Evolutionary conservation across 1,139 yeast genomes (phyloP), one percentile per base, ranked within the genome.

Genomic region (Hyphopichia burtonii): DNA sequence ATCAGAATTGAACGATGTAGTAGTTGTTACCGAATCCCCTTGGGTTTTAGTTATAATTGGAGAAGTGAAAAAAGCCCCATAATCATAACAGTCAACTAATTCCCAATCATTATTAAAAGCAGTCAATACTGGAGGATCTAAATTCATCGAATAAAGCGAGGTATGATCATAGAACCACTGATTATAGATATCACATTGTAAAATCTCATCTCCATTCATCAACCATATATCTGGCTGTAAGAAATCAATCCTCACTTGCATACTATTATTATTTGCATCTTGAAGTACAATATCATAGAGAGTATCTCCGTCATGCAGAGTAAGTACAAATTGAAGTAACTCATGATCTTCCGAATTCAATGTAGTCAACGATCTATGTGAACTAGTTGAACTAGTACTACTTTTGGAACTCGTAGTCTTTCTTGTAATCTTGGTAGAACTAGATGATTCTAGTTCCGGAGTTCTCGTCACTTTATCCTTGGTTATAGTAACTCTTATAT

Each of bases 171-270:
- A 3, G 46, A 31, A 2, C 65, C 66, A 65, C 1, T 15, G 22
- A 35, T 48, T 43, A 8, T 63, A 38, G 15, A 53, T 48, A 6
- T 44, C 34, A 49, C 76, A 70, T 31, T 52, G 54, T 34, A 49
- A 49, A 39, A 65, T 52, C 3, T 46, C 40, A 11, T 55, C 44
- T 4, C 57, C 57, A 44, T 65, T 58, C 61, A 70, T 50, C 1
- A 65, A 71, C 73, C 73, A 69, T 1, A 66, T 37, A 18, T 68
- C 70, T 4, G 72, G 68, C 44, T 68, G 75, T 12, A 59, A 32
- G 5, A 65, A 27, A 46, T 69, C 75, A 34, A 68, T 41, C 18
- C 72, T 44, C 16, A 69, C 45, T 11, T 51, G 54, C 16, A 66
- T 23, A 14, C 4, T 19, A 2, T 49, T 46, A 6, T 48, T 46